Evolutionary conservation across 2,329 filamentous ascomycete genomes (phyloP), one percentile per base, ranked within the genome.

Genomic region (Aspergillus candidus): DNA sequence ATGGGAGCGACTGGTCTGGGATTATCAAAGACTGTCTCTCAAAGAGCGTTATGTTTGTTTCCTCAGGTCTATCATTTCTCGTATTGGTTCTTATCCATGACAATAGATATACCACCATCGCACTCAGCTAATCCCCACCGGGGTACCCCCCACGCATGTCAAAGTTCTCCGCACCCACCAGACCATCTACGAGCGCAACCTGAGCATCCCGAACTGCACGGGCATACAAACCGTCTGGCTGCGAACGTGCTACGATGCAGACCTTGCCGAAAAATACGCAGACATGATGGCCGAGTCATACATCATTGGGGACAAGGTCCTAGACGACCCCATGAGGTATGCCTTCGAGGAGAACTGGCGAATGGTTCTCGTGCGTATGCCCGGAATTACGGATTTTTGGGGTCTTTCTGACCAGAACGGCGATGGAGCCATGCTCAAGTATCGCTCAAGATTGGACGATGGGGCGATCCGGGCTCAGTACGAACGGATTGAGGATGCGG

Each of bases 1-100:
- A 6, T 42, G 40, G 40, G 40, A 37, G 27, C 34, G 40, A 22
- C 40, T 42, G 4, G 34, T 38, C 11, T 42, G 40, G 40, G 40
- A 42, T 22, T 42, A 35, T 27, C 17, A 42, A 22, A 42, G 34
- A 7, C 27, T 42, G n/a, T 32, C 40, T 11, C 40, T 42, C n/a
- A 12, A 36, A 12, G 34, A 37, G 14, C 40, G 40, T n/a, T 37
- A 29, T 12, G 34, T 32, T 11, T 34, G 14, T 14, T 18, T 31
- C 10, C 8, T 7, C 6, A 10, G 6, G 22, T 10, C 6, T 2
- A 10, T 10, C 22, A 18, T 18, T 5, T 18, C 11, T 38, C 18
- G 4, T 10, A 22, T n/a, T 14, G 10, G 0, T 11, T 10, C 18
- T 14, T 11, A 35, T 4, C 13, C 6, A 18, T 7, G 13, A 35